Percentiles rank a stretch among this genome's conserved stretches.
Evolutionary conservation across 2,329 filamentous ascomycete genomes (phyloP).

Genomic region (Coniochaeta sp.): DNA sequence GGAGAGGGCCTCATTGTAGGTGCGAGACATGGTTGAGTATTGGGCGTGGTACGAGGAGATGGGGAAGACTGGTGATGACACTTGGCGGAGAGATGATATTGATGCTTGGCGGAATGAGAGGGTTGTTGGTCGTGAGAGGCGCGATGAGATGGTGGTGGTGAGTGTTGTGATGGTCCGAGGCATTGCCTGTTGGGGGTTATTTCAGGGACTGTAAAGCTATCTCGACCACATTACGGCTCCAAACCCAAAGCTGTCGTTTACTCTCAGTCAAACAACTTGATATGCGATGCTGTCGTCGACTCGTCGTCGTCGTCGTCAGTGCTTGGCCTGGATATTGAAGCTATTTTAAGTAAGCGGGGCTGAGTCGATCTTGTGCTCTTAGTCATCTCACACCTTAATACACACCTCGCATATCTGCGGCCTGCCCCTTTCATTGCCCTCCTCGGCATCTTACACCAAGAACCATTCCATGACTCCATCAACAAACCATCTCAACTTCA

Average conservation of each 20-base stretch:
- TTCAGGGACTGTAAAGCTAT: background rate
- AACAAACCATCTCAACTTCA: too few relatives aligned
- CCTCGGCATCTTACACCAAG: too few relatives aligned
- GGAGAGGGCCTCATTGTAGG: constrained; percentile 19
- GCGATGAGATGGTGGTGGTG: background rate
- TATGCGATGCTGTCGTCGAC: background rate
- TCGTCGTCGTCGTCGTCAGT: background rate
- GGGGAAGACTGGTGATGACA: background rate
- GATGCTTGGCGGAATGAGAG: background rate
- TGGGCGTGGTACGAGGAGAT: background rate
- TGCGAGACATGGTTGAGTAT: background rate
- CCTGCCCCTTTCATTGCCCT: too few relatives aligned
- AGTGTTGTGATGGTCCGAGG: background rate
- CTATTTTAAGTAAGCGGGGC: background rate
- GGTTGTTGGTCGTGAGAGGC: background rate
- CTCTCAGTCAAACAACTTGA: too few relatives aligned
- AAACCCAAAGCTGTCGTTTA: too few relatives aligned
- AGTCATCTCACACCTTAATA: constrained; percentile 1
- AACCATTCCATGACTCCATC: too few relatives aligned
- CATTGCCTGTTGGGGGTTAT: background rate
- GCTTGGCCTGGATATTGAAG: background rate
- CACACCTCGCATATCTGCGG: too few relatives aligned
- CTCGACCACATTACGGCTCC: background rate
- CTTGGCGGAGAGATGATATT: background rate
- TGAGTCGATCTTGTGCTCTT: background rate